Percentiles rank a stretch among this genome's conserved stretches.
Conservation (phyloP, 371 early-diverging fungal genomes). For the Rhizopus delemar region DNA sequence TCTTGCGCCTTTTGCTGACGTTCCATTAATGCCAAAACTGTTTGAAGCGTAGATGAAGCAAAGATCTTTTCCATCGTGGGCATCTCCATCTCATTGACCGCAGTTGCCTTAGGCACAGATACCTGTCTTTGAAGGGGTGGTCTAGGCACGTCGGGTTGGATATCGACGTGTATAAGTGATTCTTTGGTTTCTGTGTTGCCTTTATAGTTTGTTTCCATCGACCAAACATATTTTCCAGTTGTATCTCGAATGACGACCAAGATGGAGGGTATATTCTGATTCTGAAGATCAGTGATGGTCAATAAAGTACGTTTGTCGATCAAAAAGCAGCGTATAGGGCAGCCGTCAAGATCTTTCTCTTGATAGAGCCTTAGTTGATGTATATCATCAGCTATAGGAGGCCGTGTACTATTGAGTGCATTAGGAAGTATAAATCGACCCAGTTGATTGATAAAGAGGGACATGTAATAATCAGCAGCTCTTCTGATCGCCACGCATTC, state of each 20-base stretch:
- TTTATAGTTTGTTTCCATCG: conserved; percentile 54
- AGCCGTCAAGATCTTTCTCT: conserved; percentile 13
- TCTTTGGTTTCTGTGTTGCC: background rate
- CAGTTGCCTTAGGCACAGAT: conserved; percentile 17
- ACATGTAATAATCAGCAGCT: conserved; percentile 77
- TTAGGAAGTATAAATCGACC: conserved; percentile 68
- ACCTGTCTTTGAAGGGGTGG: conserved; percentile 3
- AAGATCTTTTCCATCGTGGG: conserved; percentile 46
- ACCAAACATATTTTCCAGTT: conserved; percentile 75
- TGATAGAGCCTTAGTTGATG: conserved; percentile 20
- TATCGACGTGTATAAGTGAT: no score
- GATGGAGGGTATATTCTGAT: conserved; percentile 38
- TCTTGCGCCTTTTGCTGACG: conserved; percentile 26
- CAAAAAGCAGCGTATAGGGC: conserved; percentile 63
- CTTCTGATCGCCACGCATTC: conserved; percentile 64
- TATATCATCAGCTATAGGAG: conserved; percentile 61
- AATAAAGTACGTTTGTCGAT: conserved; percentile 66
- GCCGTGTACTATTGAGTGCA: conserved; percentile 52
- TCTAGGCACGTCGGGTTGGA: background rate
- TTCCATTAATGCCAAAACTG: conserved; percentile 31
- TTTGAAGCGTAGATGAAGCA: conserved; percentile 33
- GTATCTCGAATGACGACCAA: conserved; percentile 66
- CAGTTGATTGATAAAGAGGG: conserved; percentile 67
- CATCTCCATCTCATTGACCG: conserved; percentile 37
- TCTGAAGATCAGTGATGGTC: conserved; percentile 44